Evolutionary conservation across 2,329 filamentous ascomycete species (phyloP).

Genomic region (Fusarium metavorans): DNA sequence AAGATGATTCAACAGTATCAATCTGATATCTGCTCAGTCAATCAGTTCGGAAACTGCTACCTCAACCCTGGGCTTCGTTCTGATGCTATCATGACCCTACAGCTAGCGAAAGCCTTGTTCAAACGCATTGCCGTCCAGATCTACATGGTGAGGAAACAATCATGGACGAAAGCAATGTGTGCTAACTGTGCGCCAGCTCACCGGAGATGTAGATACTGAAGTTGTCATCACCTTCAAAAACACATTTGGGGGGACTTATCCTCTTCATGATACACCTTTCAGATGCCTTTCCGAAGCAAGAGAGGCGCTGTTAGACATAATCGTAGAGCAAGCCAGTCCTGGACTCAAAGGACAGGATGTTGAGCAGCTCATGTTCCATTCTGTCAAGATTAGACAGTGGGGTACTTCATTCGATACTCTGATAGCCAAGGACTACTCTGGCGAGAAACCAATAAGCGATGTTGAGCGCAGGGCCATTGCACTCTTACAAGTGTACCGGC

Average conservation of each 20-base stretch:
- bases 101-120: conserved; percentile 5
- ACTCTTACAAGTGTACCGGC: conserved; percentile 20
- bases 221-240: background rate
- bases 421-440: background rate
- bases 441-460: rapidly evolving
- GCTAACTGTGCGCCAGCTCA: conserved; percentile 4
- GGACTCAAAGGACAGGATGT: conserved; percentile 16
- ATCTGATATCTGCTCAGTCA: background rate
- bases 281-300: conserved; percentile 6
- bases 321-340: conserved; percentile 21
- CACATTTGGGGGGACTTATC: background rate
- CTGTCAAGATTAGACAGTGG: conserved; percentile 16
- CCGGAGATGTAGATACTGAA: conserved; percentile 6
- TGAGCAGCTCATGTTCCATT: background rate
- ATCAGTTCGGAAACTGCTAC: background rate
- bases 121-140: conserved; percentile 21
- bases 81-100: background rate
- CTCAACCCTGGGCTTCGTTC: rapidly evolving
- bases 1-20: conserved; percentile 23
- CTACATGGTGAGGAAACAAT: conserved; percentile 3
- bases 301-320: conserved; percentile 13
- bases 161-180: rapidly evolving
- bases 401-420: conserved; percentile 6
- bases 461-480: conserved; percentile 10
- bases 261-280: background rate